Evolutionary conservation across 192 early-diverging fungal genomes (phyloP), one percentile per base, ranked within the genome.

Genomic region (Phlyctochytrium planicorne): DNA sequence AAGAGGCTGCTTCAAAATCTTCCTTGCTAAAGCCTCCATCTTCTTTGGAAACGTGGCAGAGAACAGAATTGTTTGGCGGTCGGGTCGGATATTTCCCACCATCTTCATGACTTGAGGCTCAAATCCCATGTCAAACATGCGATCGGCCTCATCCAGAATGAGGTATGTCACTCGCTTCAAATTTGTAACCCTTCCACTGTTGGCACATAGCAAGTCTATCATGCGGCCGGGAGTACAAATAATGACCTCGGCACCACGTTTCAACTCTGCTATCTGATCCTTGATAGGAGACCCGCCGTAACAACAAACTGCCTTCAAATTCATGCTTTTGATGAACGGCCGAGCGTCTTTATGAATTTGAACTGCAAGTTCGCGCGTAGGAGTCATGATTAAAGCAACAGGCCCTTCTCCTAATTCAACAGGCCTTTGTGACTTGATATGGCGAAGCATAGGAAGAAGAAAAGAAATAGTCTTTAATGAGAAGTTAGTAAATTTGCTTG

Each of bases 71-170:
- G 92, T 92, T 63, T 96, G 94, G 14, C 91, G 84, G 60, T 87
- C 81, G 10, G 95, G 94, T 20, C 94, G 84, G 17, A 95, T 90
- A 71, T 91, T 93, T 62, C 90, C 91, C 24, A 98, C 89, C 64
- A 99, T 98, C 71, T 93, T 91, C 88, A 94, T 94, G 24, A 99
- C 94, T 75, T 97, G 94, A 31, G 93, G 94, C 75, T 96, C 95
- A 71, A 99, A 99, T 14, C 96, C 97, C 90, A 97, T 92, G 75
- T 98, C 95, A 81, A 99, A 97, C 95, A 99, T 98, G 65, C 94
- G 88, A 81, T 98, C 96, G 34, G 94, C 95, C 79, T 97, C 96
- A 77, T 98, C 96, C 34, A 98, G 84, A 1, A 98, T 94, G 79
- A 98, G 71, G 73, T 96, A 96, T 0, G 96, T 98, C 36, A 96